Evolutionary conservation across 164 flowering plant genomes (phyloP).

Genomic region (Litsea cubeba): DNA sequence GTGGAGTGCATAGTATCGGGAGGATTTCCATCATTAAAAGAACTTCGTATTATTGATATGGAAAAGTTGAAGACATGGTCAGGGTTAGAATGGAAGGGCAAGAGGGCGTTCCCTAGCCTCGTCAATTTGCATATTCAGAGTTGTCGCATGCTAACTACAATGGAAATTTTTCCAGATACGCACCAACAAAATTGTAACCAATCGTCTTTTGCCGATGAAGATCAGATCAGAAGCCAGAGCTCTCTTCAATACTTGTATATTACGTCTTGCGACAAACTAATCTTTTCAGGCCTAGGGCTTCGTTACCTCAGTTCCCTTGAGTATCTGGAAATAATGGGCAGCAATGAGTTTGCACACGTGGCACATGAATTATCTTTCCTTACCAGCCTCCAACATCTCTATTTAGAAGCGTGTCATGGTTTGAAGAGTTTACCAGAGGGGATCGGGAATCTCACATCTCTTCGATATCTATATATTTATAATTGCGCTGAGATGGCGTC

Average conservation of each 20-base stretch:
- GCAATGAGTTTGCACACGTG: background rate
- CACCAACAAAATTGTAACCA: background rate
- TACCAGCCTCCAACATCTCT: background rate
- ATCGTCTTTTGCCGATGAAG: background rate
- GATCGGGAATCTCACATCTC: background rate
- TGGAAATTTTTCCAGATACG: background rate
- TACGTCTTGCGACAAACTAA: background rate
- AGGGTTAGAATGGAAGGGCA: background rate
- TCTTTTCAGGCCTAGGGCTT: constrained; percentile 5
- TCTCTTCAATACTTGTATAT: background rate
- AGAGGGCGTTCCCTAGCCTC: background rate
- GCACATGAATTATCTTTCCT: background rate
- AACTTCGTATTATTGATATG: background rate
- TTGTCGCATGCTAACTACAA: background rate
- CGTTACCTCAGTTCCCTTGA: constrained; percentile 3
- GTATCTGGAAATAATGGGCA: background rate
- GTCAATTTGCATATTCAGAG: rapidly evolving
- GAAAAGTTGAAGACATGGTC: constrained; percentile 4
- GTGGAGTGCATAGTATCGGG: too few relatives aligned
- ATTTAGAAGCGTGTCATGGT: background rate
- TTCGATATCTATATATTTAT: background rate
- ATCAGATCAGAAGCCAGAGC: background rate
- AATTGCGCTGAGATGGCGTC: background rate
- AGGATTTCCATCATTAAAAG: too few relatives aligned
- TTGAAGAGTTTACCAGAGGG: background rate